These are phyloP conservation scores for Thalassiosira sp. DNA, from an alignment of 352 stramenopile species.

Conservation along the genomic window DNA sequence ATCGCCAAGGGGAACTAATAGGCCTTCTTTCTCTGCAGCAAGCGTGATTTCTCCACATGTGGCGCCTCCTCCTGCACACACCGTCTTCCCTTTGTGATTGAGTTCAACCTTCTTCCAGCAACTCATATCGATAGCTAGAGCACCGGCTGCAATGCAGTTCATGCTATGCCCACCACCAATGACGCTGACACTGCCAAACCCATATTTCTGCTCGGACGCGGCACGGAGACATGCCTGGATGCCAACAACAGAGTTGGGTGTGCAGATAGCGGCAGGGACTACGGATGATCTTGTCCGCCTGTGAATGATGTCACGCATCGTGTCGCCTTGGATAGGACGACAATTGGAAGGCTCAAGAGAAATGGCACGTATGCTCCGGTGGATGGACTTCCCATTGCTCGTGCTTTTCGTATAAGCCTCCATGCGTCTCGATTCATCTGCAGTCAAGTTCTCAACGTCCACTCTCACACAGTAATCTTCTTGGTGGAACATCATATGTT, in stretches of 20 bases:
- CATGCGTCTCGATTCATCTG: too few relatives aligned
- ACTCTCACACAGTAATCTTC: too few relatives aligned
- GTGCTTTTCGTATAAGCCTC: too few relatives aligned
- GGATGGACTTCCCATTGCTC: too few relatives aligned
- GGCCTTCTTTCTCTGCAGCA: conserved; percentile 4
- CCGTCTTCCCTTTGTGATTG: conserved; percentile 2
- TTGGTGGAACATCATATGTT: too few relatives aligned
- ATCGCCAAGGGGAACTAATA: conserved; percentile 22
- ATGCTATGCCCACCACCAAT: conserved; percentile 24
- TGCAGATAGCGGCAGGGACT: background rate
- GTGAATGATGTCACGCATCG: too few relatives aligned
- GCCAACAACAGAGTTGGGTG: conserved; percentile 15
- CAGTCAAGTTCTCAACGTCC: too few relatives aligned
- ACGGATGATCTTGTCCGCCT: too few relatives aligned
- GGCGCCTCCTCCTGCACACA: conserved; percentile 14
- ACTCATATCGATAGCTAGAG: conserved; percentile 16
- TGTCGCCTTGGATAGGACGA: too few relatives aligned
- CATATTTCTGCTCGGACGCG: conserved; percentile 13
- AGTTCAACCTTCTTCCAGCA: conserved; percentile 19
- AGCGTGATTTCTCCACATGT: conserved; percentile 4
- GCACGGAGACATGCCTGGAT: conserved; percentile 25
- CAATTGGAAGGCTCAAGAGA: too few relatives aligned
- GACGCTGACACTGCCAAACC: conserved; percentile 6
- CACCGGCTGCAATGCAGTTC: conserved; percentile 15
- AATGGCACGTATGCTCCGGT: too few relatives aligned